Base-by-base conservation (phyloP, 2,329 filamentous ascomycete species). In the Calcarisporium arbuscula region DNA sequence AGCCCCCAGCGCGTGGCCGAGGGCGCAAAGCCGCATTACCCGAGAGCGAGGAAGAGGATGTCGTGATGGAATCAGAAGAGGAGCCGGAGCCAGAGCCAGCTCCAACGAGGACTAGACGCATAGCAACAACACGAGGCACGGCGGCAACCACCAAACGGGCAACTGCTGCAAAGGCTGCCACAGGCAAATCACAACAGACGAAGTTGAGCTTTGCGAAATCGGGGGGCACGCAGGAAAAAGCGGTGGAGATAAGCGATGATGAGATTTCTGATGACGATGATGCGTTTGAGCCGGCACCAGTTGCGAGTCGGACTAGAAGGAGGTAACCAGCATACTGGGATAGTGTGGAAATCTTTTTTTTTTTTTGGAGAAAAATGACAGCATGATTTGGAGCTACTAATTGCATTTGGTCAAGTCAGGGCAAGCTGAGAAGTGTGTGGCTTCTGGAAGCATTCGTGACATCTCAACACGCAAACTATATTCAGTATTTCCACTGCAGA, bases 241-340 rank as follows among this genome's bases (percentile, higher is more conserved):
- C 65, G n/a, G 49, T 74, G 12, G 74, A 80, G 48, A 71, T 80
- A 35, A 81, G 77, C 41, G 76, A 80, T 39, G 77, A 82, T 49
- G 77, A 80, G 53, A 78, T 82, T 28, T 75, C 70, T 0, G 74
- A 77, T 37, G 74, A 78, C 28, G 72, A 77, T 53, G 58, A 77
- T 53, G 58, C 67, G 0, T 81, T 82, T 52, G 74, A 80, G 53
- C 62, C 71, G 6, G 62, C 68, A 32, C 67, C 67, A 1, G 44
- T 51, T 10, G 43, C 57, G 14, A 53, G 48, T n/a, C 45, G 56
- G 34, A 53, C 54, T 6, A 53, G 57, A 31, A 51, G 53, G 29
- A 47, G 54, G 33, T 58, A 40, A 47, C 12, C 19, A 23, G n/a
- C 11, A 5, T 35, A 19, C n/a, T n/a, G 9, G 9, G 9, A n/a